Evolutionary conservation across 2,329 filamentous ascomycete species (phyloP), one percentile per base, ranked within the genome.

Genomic region (Stromatinia cepivora): DNA sequence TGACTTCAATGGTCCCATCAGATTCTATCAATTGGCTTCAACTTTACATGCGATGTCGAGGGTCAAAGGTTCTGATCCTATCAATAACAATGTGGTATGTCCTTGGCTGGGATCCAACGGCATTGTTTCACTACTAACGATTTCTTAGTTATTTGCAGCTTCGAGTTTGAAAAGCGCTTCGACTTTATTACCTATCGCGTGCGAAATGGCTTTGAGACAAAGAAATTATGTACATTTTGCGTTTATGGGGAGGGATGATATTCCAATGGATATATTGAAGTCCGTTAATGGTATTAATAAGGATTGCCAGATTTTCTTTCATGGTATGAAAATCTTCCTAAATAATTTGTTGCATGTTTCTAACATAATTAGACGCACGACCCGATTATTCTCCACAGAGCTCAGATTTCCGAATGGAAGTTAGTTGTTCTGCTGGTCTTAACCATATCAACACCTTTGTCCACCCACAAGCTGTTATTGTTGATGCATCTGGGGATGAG

Each of bases 181-280:
- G 0, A 85, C 86, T 45, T 79, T 97, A 66, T 81, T 97, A 45
- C 93, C 93, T 0, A 83, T 97, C 77, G 92, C 94, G 8, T 98
- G 95, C 79, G 87, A 92, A 75, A 97, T 97, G 94, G 89, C 89
- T 9, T 79, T 79, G 31, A 85, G 88, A 79, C 84, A 86, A 69
- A 83, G 86, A 70, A 97, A 88, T 76, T 85, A 88, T 72, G 93
- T 97, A 11, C 94, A 98, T 78, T 90, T 97, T 77, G 90, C 87
- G 0, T 80, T 98, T 5, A 85, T 96, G 81, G 90, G 93, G 63
- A 85, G 90, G 70, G 90, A 89, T 70, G 86, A 89, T 17, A 85
- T 97, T 64, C 81, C 86, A 0, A 79, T 96, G 64, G 84, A 88
- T 20, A 87, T 91, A 46, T 82, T 98, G 45, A 84, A 90, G 74